These are phyloP conservation scores for Saccharomycopsis sp. DNA, from an alignment of 805 yeast species.

Conservation along the genomic window DNA sequence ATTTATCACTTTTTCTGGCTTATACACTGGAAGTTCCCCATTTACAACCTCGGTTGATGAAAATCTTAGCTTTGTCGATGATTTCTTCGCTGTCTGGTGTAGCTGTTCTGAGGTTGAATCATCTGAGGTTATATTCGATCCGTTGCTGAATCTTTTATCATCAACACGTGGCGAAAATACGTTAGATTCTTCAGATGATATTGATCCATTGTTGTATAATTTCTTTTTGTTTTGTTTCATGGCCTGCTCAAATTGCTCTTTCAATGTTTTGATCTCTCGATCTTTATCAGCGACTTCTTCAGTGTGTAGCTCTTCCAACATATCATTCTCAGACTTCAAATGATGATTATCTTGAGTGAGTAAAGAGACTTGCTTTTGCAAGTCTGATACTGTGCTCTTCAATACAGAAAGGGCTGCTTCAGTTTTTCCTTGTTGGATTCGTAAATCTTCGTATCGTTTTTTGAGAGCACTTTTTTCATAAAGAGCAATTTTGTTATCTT, in stretches of 20 bases:
- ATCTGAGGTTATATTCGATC: conserved; percentile 6
- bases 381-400: no score
- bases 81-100: no score
- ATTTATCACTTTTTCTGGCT: conserved; percentile 42
- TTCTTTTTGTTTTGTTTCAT: conserved; percentile 6
- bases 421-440: conserved; percentile 8
- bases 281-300: conserved; percentile 10
- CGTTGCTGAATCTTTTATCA: conserved; percentile 6
- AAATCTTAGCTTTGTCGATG: no score
- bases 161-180: conserved; percentile 11
- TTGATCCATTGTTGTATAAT: background rate
- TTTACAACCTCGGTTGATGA: conserved; percentile 24
- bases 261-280: conserved; percentile 4
- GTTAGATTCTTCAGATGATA: conserved; percentile 10
- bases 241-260: conserved; percentile 1
- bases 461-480: conserved; percentile 3
- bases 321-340: conserved; percentile 3
- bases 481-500: background rate
- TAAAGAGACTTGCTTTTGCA: no score
- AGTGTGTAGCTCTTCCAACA: conserved; percentile 11
- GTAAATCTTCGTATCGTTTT: conserved; percentile 10
- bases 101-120: no score
- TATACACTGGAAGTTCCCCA: conserved; percentile 38
- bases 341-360: conserved; percentile 4
- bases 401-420: no score